Conservation (phyloP, 78 protist species). For the Dictyostelium brefeldianum region DNA sequence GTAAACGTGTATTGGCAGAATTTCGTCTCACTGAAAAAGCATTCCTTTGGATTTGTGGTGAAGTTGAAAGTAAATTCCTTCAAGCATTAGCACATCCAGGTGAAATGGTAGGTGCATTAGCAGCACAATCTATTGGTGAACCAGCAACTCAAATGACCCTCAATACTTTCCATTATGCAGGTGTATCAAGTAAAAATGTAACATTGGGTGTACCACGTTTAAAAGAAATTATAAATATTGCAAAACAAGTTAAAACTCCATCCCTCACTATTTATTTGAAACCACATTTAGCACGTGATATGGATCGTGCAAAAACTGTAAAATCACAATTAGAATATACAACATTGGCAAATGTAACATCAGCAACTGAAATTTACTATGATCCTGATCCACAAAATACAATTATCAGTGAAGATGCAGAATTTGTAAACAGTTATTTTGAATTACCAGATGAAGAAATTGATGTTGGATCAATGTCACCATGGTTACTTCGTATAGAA, state of each 20-base stretch:
- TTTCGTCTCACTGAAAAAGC: slow-evolving; percentile 91
- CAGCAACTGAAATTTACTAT: slow-evolving; percentile 93
- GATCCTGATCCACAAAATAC: slow-evolving; percentile 96
- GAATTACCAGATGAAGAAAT: slow-evolving; percentile 62
- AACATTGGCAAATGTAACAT: slow-evolving; percentile 87
- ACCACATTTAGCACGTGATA: slow-evolving; percentile 46
- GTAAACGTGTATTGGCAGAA: slow-evolving; percentile 88
- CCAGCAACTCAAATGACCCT: slow-evolving; percentile 99
- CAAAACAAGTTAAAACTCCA: slow-evolving; percentile 95
- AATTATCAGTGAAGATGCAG: slow-evolving; percentile 91
- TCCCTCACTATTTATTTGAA: slow-evolving; percentile 90
- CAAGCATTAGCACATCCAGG: slow-evolving; percentile 94
- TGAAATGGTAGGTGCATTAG: slow-evolving; percentile 97
- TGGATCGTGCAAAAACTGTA: slow-evolving; percentile 77
- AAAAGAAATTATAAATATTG: slow-evolving; percentile 98
- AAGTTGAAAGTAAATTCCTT: slow-evolving; percentile 92
- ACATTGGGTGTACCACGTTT: slow-evolving; percentile 99
- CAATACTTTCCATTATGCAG: slow-evolving; percentile 99
- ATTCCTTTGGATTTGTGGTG: slow-evolving; percentile 97
- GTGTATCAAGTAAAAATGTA: slow-evolving; percentile 98
- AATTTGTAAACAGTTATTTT: slow-evolving; percentile 85
- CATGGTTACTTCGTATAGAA: slow-evolving; percentile 95
- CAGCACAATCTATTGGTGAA: slow-evolving; percentile 99
- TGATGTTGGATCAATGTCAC: slow-evolving; percentile 52
- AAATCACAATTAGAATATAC: slow-evolving; percentile 92